A percentile compares a stretch with the other conserved stretches of the same genome.
These are phyloP conservation scores for Salix exigua DNA, from an alignment of 345 rosid species.

Conservation along the genomic window DNA sequence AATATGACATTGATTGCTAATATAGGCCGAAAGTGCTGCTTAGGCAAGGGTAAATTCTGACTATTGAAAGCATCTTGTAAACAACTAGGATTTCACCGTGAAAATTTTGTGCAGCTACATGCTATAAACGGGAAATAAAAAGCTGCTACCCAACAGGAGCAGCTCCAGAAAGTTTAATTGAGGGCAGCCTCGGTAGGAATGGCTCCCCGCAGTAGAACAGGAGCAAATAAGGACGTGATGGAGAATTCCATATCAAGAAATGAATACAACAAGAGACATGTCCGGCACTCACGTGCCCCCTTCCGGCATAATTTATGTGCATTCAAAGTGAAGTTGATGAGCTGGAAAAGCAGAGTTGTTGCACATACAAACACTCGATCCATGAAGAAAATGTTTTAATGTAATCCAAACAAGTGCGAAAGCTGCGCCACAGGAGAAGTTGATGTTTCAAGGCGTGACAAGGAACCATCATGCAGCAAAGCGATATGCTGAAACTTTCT, in stretches of 20 bases:
- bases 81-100: too few species aligned
- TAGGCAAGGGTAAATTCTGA: too few species aligned
- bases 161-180: too few species aligned
- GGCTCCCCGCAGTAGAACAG: neutral
- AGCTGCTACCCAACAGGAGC: too few species aligned
- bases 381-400: neutral
- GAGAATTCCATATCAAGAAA: neutral
- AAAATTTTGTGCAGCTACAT: too few species aligned
- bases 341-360: neutral
- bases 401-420: neutral
- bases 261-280: neutral
- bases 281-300: conserved; percentile 18
- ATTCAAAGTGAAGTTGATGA: neutral
- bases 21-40: too few species aligned
- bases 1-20: too few species aligned
- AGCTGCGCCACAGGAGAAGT: neutral
- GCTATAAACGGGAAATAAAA: too few species aligned
- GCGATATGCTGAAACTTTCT: neutral
- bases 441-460: conserved; percentile 4
- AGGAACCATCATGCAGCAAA: conserved; percentile 9
- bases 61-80: too few species aligned
- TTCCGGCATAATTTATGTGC: neutral
- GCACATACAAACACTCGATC: conserved; percentile 1
- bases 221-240: too few species aligned
- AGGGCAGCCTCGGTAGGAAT: too few species aligned